Evolutionary conservation across 306 rosid genomes (phyloP), one percentile per base, ranked within the genome.

Genomic region (Rosa rugosa): DNA sequence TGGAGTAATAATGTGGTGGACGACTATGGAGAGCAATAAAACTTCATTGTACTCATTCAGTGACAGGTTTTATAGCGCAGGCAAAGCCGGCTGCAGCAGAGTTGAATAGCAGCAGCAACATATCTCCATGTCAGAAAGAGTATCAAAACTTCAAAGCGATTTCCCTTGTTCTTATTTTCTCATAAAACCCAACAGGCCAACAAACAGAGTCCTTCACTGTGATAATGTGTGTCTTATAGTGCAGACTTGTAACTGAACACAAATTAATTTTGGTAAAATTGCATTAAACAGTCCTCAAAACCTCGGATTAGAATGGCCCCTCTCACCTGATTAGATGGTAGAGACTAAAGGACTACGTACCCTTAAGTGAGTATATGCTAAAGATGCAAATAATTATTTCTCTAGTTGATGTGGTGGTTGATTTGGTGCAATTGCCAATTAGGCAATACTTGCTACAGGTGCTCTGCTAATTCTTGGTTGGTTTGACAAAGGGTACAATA

Each of bases 121-220:
- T 64, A 64, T 66, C 70, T 65, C 25, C 20, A 13, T 65, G 71
- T 66, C 71, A 66, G 71, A 66, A 66, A 36, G 71, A 66, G n/a
- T 17, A 65, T 60, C 67, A 60, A 11, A 23, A 4, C 11, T 23
- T 62, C 8, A 62, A 62, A 62, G 38, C 20, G 6, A 27, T 62
- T 62, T 25, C 68, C 41, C 8, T 11, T 12, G 17, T 11, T 23
- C 66, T 62, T 27, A 27, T 62, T 27, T 60, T 60, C 34, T 60
- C 36, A 23, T 11, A 25, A 60, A 44, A 8, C 66, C 34, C 17
- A 11, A 23, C 6, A 25, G 23, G 8, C 41, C 41, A 62, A 27
- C 41, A 2, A 60, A 62, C 18, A 25, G 18, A 11, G 31, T 60
- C 17, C 38, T 60, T 60, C 66, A 25, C 66, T 4, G 11, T 4